These are phyloP conservation scores for Scedosporium aurantiacum DNA, from an alignment of 2,329 filamentous ascomycete species.

Conservation along the genomic window DNA sequence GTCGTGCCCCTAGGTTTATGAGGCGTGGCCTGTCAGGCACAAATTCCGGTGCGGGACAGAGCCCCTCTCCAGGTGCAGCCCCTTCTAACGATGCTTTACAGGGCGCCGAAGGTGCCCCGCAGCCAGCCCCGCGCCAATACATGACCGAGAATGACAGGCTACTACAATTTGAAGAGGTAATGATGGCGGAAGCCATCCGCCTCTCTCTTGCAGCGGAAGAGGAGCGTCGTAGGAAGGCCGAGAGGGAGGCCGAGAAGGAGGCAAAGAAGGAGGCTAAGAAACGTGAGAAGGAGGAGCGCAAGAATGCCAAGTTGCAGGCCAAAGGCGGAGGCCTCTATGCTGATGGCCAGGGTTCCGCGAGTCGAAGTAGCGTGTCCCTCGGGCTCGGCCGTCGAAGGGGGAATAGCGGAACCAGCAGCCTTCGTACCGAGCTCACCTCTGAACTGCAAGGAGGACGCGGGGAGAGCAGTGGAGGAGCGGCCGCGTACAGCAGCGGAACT, in stretches of 20 bases:
- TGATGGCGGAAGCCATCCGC: conserved; percentile 95
- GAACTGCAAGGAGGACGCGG: conserved; percentile 16
- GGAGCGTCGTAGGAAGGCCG: conserved; percentile 75
- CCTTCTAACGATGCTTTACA: conserved; percentile 4
- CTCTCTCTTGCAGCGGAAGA: conserved; percentile 87
- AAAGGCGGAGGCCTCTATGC: conserved; percentile 24
- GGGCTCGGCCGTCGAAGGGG: conserved; percentile 47
- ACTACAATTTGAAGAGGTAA: conserved; percentile 90
- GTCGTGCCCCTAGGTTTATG: conserved; percentile 3
- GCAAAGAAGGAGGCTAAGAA: conserved; percentile 71
- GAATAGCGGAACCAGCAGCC: conserved; percentile 48
- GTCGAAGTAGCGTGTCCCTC: conserved; percentile 54
- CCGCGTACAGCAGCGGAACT: conserved; percentile 18
- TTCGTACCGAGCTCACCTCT: conserved; percentile 44
- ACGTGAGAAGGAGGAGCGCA: conserved; percentile 73
- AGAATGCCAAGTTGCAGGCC: conserved; percentile 54
- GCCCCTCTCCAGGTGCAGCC: background rate
- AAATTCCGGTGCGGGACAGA: background rate
- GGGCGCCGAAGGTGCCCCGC: background rate
- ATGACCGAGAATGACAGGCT: conserved; percentile 32
- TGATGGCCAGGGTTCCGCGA: conserved; percentile 36
- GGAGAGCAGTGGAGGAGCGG: conserved; percentile 25
- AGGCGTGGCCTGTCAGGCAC: conserved; percentile 2
- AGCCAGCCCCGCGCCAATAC: background rate
- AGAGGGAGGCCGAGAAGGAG: conserved; percentile 69